Evolutionary conservation across 192 early-diverging fungal species (phyloP).

Genomic region (Gonapodya prolifera): DNA sequence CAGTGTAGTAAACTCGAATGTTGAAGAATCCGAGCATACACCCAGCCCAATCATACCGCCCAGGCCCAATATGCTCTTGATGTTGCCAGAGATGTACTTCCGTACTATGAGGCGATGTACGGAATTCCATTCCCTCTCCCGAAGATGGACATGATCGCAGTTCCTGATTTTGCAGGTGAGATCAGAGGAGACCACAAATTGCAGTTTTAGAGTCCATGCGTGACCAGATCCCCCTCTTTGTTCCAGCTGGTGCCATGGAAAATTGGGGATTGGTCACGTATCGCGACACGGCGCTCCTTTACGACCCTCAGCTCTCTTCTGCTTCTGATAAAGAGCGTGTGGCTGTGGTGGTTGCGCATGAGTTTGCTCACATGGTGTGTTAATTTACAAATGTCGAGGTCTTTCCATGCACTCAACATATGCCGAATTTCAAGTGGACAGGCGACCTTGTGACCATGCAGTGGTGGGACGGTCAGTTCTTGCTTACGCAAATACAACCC

Average conservation of each 20-base stretch:
- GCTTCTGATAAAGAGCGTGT: slow-evolving; percentile 69
- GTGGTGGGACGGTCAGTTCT: slow-evolving; percentile 96
- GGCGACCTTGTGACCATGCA: slow-evolving; percentile 94
- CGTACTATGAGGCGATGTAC: slow-evolving; percentile 79
- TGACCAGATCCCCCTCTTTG: background rate
- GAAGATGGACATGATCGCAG: slow-evolving; percentile 65
- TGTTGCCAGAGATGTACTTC: slow-evolving; percentile 61
- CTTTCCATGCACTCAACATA: too few species aligned
- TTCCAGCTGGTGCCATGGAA: slow-evolving; percentile 62
- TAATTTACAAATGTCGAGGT: too few species aligned
- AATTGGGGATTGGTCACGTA: slow-evolving; percentile 97
- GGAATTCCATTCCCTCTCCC: slow-evolving; percentile 81
- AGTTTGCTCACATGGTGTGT: slow-evolving; percentile 75
- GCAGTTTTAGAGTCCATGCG: background rate
- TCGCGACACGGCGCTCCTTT: slow-evolving; percentile 66
- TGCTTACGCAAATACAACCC: too few species aligned
- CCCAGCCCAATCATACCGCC: slow-evolving; percentile 60
- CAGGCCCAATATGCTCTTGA: slow-evolving; percentile 73
- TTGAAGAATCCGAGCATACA: slow-evolving; percentile 77
- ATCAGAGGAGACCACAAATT: too few species aligned
- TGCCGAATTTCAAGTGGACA: too few species aligned
- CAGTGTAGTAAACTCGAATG: too few species aligned
- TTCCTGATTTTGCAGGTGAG: slow-evolving; percentile 86
- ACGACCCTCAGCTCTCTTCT: slow-evolving; percentile 63
- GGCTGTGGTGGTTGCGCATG: slow-evolving; percentile 83